phyloP scores from a whole-genome alignment of 139 green algal species.

The Auxenochlorella protothecoides region DNA sequence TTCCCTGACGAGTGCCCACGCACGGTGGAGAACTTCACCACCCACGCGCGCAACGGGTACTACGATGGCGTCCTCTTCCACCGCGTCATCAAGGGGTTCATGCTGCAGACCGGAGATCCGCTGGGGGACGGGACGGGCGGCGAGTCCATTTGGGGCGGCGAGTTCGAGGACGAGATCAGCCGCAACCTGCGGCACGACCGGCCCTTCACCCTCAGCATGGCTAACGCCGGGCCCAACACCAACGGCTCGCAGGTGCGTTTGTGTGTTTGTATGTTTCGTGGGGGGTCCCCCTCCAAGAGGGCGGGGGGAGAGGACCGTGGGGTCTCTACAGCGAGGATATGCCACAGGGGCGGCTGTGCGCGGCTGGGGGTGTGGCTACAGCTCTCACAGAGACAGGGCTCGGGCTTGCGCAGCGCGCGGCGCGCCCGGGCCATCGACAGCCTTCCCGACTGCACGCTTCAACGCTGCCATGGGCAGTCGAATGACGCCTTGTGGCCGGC shows the following conservation, averaged over 20 bases:
- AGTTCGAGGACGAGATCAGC: conserved; percentile 97
- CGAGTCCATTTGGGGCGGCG: conserved; percentile 90
- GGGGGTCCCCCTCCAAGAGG: too few species aligned
- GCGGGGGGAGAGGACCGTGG: too few species aligned
- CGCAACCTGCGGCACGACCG: conserved; percentile 81
- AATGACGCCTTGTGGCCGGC: too few species aligned
- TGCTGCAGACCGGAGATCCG: conserved; percentile 87
- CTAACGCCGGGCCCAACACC: conserved; percentile 55
- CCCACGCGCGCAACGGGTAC: conserved; percentile 87
- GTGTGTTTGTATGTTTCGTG: too few species aligned
- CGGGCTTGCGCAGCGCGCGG: too few species aligned
- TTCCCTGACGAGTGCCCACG: conserved; percentile 89
- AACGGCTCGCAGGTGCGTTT: neutral
- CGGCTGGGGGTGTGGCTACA: too few species aligned
- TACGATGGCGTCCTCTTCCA: conserved; percentile 93
- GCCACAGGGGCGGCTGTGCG: too few species aligned
- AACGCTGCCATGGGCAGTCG: too few species aligned
- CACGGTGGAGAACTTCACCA: conserved; percentile 98
- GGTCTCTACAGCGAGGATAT: too few species aligned
- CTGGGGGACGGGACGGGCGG: conserved; percentile 91
- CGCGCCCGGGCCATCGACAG: too few species aligned
- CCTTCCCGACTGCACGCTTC: too few species aligned
- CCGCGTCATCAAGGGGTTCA: conserved; percentile 97
- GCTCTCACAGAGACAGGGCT: too few species aligned
- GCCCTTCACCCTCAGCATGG: conserved; percentile 75